A percentile compares a stretch with the other conserved stretches of the same genome.
Evolutionary conservation across 768 basidiomycete genomes (phyloP).

Genomic region (Mycena venus): DNA sequence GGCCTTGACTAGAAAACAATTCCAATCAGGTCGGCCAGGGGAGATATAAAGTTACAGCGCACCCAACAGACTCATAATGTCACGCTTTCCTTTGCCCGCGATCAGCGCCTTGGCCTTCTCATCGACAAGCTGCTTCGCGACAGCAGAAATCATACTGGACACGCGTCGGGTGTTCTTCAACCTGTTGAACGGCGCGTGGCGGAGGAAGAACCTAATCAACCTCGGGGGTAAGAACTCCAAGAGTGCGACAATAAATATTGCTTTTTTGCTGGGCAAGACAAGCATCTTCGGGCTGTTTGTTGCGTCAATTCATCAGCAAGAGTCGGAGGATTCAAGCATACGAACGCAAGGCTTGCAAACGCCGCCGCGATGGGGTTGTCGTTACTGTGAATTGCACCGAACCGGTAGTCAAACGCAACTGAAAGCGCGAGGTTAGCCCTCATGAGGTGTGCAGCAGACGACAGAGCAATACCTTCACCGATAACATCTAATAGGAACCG

Average conservation of each 20-base stretch:
- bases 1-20: slow-evolving; percentile 31
- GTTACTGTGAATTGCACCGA: slow-evolving; percentile 1
- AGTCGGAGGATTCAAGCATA: neutral
- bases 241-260: slow-evolving; percentile 2
- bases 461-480: slow-evolving; percentile 4
- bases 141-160: slow-evolving; percentile 51
- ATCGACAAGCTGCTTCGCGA: slow-evolving; percentile 62
- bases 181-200: neutral
- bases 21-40: neutral
- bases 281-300: neutral
- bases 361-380: neutral
- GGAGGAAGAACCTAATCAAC: neutral
- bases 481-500: slow-evolving; percentile 16
- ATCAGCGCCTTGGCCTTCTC: slow-evolving; percentile 62
- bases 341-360: slow-evolving; percentile 12
- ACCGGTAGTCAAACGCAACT: slow-evolving; percentile 18
- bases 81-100: slow-evolving; percentile 63
- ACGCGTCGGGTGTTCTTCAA: slow-evolving; percentile 9
- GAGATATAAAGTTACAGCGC: neutral
- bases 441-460: neutral
- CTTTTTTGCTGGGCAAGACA: neutral
- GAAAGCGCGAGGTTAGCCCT: neutral
- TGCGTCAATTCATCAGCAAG: neutral
- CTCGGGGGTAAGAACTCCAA: neutral
- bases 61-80: slow-evolving; percentile 71